A percentile compares a stretch with the other conserved stretches of the same genome.
These are phyloP conservation scores for Macrotyloma uniflorum DNA, from an alignment of 306 rosid genomes.

Conservation along the genomic window DNA sequence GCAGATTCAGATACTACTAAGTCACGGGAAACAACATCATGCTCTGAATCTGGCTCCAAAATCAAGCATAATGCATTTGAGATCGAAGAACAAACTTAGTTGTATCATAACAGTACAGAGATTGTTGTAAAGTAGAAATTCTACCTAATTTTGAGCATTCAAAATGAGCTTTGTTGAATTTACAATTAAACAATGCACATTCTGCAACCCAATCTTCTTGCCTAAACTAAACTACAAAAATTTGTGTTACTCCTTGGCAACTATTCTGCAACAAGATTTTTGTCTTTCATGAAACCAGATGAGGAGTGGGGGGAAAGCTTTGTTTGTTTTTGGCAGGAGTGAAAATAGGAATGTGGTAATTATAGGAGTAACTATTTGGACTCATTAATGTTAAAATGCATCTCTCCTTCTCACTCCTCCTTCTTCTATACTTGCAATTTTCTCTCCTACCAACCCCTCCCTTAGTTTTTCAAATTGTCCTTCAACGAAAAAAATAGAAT, in stretches of 20 bases:
- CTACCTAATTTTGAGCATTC: background rate
- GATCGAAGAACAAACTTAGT: conserved; percentile 39
- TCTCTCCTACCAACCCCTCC: background rate
- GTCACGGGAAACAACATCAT: conserved; percentile 24
- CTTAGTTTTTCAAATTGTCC: background rate
- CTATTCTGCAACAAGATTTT: background rate
- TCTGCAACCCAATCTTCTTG: background rate
- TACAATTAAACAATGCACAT: background rate
- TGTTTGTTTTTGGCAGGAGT: background rate
- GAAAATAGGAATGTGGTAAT: background rate
- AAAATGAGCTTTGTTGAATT: background rate
- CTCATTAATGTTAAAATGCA: background rate
- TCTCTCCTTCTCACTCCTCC: background rate
- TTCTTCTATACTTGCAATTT: too few species aligned
- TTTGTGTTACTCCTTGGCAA: background rate
- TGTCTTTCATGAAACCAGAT: background rate
- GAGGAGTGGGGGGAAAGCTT: background rate
- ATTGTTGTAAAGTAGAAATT: background rate
- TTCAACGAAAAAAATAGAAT: background rate
- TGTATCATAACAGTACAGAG: background rate
- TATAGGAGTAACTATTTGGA: background rate
- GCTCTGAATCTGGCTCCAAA: background rate
- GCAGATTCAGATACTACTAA: conserved; percentile 33
- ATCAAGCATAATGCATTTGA: background rate
- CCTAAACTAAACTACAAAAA: background rate